Base-by-base conservation (phyloP, 768 basidiomycete genomes). In the Lentinula raphanica region DNA sequence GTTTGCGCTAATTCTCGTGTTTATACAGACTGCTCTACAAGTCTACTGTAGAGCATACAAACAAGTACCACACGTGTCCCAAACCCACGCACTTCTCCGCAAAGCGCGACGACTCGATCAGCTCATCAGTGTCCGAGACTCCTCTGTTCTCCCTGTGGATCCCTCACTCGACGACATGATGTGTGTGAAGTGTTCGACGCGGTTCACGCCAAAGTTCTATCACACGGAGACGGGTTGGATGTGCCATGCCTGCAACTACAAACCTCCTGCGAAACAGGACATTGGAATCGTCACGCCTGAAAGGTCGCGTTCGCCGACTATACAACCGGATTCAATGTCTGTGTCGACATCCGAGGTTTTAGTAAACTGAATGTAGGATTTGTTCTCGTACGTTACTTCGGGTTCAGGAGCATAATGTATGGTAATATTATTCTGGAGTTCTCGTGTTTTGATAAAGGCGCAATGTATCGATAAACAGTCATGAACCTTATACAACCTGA, bases 31-130 rank as follows among this genome's bases (percentile, higher is more conserved):
- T 9, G 90, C 93, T 0, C 79, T 98, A 19, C 93, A 97, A 72
- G 85, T 91, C 12, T 98, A 91, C 69, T 88, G 87, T 54, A 82
- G 82, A 59, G 79, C 82, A 11, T 95, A 94, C 77, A 98, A 98
- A 70, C 87, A 87, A 65, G 86, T 88, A 6, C 76, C 79, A 1
- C 55, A 56, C 29, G 74, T 86, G 2, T 75, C 76, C 12, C 86
- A 90, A 64, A 85, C 92, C 1, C 93, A 96, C 68, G 90, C 85
- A 2, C 79, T 95, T 5, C 81, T 97, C 25, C 90, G 96, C 51
- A 95, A 95, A 71, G 94, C 94, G 7, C 83, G 84, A 17, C 84
- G 93, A 17, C 76, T 98, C 19, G 96, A 98, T 66, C 73, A 75
- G 29, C 77, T 92, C 46, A 74, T 94, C 60, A 81, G 81, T 62